phyloP scores from a whole-genome alignment of 2,329 filamentous ascomycete genomes.

The Davidsoniella australis region DNA sequence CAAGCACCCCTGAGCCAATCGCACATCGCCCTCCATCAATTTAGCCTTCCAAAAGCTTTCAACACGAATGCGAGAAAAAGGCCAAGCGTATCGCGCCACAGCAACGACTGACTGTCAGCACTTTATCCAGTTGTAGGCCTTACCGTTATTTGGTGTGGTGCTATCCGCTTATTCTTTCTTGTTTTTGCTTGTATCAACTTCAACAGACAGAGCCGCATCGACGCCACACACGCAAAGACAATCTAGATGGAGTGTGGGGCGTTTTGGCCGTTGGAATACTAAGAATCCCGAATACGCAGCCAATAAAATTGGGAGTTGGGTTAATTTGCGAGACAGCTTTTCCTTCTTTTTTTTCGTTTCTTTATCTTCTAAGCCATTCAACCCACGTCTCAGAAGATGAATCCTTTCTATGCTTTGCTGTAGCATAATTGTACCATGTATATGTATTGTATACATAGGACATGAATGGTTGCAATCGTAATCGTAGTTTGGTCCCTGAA shows the following conservation, averaged over 20 bases:
- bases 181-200: too few relatives aligned
- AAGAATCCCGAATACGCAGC: slow-evolving; percentile 7
- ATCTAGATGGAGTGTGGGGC: too few relatives aligned
- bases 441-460: neutral
- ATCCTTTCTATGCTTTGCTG: neutral
- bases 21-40: too few relatives aligned
- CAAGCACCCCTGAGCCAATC: too few relatives aligned
- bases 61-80: slow-evolving; percentile 7
- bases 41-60: too few relatives aligned
- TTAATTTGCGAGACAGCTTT: neutral
- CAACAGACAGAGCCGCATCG: too few relatives aligned
- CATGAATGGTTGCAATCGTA: neutral
- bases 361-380: neutral
- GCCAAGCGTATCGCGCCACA: neutral
- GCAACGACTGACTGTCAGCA: neutral
- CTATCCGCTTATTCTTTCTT: too few relatives aligned
- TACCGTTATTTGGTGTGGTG: too few relatives aligned
- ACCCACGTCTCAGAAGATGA: neutral
- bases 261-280: neutral
- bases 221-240: too few relatives aligned
- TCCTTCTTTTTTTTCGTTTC: neutral
- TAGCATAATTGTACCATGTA: neutral
- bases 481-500: neutral
- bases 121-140: neutral
- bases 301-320: neutral